phyloP scores from a whole-genome alignment of 345 rosid genomes.

The Lagerstroemia speciosa region DNA sequence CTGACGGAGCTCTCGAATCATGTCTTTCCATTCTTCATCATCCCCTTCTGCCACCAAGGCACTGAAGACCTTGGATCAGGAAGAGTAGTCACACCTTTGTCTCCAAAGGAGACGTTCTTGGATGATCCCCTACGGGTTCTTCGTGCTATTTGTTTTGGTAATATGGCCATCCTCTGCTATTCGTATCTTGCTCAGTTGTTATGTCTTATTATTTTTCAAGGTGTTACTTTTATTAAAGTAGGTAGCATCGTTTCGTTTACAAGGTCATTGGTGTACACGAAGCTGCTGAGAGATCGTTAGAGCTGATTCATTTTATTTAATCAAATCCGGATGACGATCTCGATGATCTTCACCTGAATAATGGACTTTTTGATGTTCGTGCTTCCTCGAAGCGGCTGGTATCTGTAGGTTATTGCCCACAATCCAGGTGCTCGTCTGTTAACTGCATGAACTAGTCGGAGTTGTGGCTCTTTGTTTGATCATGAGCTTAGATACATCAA shows the following conservation, averaged over 20 bases:
- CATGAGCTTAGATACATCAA: no score
- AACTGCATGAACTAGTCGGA: constrained; percentile 1
- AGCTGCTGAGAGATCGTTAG: constrained; percentile 42
- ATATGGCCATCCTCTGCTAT: constrained; percentile 1
- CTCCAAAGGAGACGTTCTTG: constrained; percentile 78
- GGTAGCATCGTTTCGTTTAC: constrained; percentile 9
- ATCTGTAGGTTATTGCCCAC: constrained; percentile 39
- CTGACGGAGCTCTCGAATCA: constrained; percentile 5
- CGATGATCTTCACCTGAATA: constrained; percentile 37
- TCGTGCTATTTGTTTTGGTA: constrained; percentile 97
- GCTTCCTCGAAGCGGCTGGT: constrained; percentile 49
- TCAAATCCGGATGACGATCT: constrained; percentile 26
- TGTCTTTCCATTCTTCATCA: not conserved
- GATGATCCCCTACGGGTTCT: constrained; percentile 97
- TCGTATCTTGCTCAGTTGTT: not conserved
- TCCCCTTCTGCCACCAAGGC: constrained; percentile 31
- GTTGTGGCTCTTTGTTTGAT: not conserved
- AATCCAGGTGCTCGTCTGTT: constrained; percentile 1
- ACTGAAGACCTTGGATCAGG: constrained; percentile 72
- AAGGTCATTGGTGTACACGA: constrained; percentile 66
- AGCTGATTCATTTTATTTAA: constrained; percentile 50
- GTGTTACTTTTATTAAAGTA: not conserved
- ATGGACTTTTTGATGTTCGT: constrained; percentile 27
- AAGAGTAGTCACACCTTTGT: constrained; percentile 77
- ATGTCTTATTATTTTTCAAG: not conserved